Conservation (phyloP, 1,139 yeast species). For the Kodamaea anthophila region DNA sequence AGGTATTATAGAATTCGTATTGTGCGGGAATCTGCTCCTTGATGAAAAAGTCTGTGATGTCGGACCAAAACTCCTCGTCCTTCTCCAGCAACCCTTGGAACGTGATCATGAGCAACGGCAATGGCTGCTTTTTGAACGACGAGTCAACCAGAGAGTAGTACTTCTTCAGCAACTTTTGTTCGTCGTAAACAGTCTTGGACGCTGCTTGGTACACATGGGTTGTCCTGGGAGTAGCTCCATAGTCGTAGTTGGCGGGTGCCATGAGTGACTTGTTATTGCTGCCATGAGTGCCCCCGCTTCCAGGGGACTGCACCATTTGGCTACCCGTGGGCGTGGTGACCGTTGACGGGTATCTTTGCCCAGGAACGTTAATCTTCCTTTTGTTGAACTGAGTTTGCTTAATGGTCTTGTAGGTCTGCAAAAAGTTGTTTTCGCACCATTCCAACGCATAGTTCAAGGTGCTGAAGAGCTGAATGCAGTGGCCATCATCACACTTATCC, state of each 20-base stretch:
- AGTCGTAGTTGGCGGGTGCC: constrained; percentile 11
- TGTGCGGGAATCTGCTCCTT: constrained; percentile 46
- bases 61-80: constrained; percentile 62
- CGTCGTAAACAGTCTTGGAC: constrained; percentile 41
- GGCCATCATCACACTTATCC: constrained; percentile 35
- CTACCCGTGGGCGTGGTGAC: constrained; percentile 5
- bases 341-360: constrained; percentile 10
- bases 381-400: constrained; percentile 15
- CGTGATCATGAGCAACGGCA: constrained; percentile 63
- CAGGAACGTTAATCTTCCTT: constrained; percentile 13
- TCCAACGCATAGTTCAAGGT: constrained; percentile 85
- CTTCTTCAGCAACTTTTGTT: constrained; percentile 29
- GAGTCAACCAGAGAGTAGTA: constrained; percentile 23
- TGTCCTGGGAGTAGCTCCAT: constrained; percentile 57
- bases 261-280: constrained; percentile 4
- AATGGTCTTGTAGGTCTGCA: constrained; percentile 53
- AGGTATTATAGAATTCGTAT: constrained; percentile 43
- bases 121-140: constrained; percentile 49
- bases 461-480: constrained; percentile 55
- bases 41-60: constrained; percentile 46
- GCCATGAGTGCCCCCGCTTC: constrained; percentile 4
- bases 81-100: constrained; percentile 60
- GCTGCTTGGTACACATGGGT: constrained; percentile 60
- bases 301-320: constrained; percentile 1
- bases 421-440: constrained; percentile 92